Evolutionary conservation across 2,329 filamentous ascomycete species (phyloP), one percentile per base, ranked within the genome.

Genomic region (Ophiostoma sp.): DNA sequence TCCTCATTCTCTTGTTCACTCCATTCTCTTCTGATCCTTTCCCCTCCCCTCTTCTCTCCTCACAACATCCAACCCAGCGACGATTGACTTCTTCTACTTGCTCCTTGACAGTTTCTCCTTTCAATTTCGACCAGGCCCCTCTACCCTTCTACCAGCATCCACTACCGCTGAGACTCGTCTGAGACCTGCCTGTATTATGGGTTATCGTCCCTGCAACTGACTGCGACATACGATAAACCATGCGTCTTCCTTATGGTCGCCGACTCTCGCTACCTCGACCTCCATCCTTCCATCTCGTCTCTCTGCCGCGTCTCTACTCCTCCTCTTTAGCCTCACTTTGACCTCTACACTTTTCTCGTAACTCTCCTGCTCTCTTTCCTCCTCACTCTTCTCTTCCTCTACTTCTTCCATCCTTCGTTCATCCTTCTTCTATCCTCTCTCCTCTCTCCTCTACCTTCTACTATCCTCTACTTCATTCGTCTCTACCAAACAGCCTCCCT

Each of bases 261-360:
- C 42, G 9, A 11, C 42, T 45, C 42, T 9, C 42, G 5, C 42
- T 45, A 12, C 42, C 8, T 45, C 42, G 9, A 44, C 42, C 42
- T 44, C 8, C 42, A 44, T 49, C 12, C 6, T 49, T 49, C 16
- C 47, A n/a, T 49, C 47, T 49, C 16, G 8, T 52, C 49, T 66
- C 9, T 9, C 27, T 3, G 12, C 14, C 40, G 14, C 52, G 62
- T 47, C n/a, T 41, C n/a, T 27, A 27, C 44, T 67, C 66, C 66
- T 67, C 55, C 63, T n/a, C 66, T 38, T 49, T 67, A 45, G 36
- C 47, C 42, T 63, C 27, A 52, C 38, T 14, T 41, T 14, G 6
- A 16, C 14, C 47, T 27, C 11, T 41, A 9, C 64, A 6, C 6
- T 55, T 63, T 14, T 40, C 47, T 63, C 36, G 47, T 18, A 27